phyloP scores from a whole-genome alignment of 2,329 filamentous ascomycete genomes.

The Ceratocystis alfenasii region DNA sequence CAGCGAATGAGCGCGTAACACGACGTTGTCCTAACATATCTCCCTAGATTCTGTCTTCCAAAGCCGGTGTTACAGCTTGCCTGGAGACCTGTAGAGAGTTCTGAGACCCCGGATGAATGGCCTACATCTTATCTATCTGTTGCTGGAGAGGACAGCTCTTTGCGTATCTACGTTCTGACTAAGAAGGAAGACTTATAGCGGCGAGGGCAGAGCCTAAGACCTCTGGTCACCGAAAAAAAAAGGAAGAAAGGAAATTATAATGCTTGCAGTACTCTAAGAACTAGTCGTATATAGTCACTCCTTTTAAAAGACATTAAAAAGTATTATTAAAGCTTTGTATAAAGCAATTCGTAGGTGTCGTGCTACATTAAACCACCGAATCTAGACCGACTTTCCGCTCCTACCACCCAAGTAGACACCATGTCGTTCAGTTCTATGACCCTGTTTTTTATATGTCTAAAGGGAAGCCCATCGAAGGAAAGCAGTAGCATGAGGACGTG shows the following conservation, averaged over 20 bases:
- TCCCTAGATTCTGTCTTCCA: constrained; percentile 42
- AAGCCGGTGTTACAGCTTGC: constrained; percentile 55
- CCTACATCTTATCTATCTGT: constrained; percentile 36
- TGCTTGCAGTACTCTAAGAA: too few relatives aligned
- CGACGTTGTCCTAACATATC: not conserved
- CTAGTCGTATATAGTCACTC: not conserved
- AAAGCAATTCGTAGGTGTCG: not conserved
- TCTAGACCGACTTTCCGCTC: not conserved
- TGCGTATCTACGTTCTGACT: constrained; percentile 44
- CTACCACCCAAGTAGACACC: not conserved
- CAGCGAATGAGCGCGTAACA: not conserved
- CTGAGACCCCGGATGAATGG: constrained; percentile 25
- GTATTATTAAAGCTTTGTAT: constrained; percentile 15
- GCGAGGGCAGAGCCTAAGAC: not conserved
- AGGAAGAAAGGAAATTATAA: not conserved
- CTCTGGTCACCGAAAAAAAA: not conserved
- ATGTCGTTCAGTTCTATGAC: not conserved
- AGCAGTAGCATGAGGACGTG: not conserved
- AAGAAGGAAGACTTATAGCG: not conserved
- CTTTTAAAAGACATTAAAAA: constrained; percentile 9
- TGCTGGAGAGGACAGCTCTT: constrained; percentile 49
- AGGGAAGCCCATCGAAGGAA: not conserved
- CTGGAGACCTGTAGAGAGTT: constrained; percentile 45
- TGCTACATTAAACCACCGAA: not conserved
- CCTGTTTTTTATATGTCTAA: not conserved